phyloP scores from a whole-genome alignment of 2,329 filamentous ascomycete species.

The Penicillium sp. region DNA sequence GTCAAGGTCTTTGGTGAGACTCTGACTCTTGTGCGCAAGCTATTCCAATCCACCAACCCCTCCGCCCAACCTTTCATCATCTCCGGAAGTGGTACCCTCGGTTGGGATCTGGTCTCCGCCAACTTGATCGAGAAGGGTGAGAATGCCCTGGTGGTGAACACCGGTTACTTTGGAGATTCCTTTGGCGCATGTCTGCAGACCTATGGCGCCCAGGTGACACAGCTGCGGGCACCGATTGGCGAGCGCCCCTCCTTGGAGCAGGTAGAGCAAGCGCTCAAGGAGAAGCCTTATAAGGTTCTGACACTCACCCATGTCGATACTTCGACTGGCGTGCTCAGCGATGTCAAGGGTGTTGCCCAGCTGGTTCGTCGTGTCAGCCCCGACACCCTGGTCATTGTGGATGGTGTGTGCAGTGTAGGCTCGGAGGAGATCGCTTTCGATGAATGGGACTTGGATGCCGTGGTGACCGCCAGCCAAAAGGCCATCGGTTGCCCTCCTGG shows the following conservation, averaged over 20 bases:
- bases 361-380: conserved; percentile 81
- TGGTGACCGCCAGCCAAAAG: conserved; percentile 93
- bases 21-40: conserved; percentile 77
- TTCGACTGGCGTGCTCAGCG: conserved; percentile 89
- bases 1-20: conserved; percentile 88
- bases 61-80: conserved; percentile 85
- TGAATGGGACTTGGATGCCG: conserved; percentile 85
- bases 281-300: conserved; percentile 89
- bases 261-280: conserved; percentile 79
- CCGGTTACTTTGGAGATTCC: conserved; percentile 93
- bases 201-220: conserved; percentile 84
- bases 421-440: conserved; percentile 96
- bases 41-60: conserved; percentile 84
- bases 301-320: conserved; percentile 98
- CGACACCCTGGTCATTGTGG: conserved; percentile 83
- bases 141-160: conserved; percentile 85
- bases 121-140: conserved; percentile 88
- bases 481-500: conserved; percentile 93
- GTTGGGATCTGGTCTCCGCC: conserved; percentile 93
- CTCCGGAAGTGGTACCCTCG: conserved; percentile 88
- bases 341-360: conserved; percentile 76
- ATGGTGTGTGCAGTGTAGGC: conserved; percentile 95
- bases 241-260: conserved; percentile 78
- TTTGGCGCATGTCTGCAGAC: conserved; percentile 88
- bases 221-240: conserved; percentile 83